Evolutionary conservation across 1,284 basidiomycete genomes (phyloP).

Genomic region (Sporisorium iseilematis-ciliati): DNA sequence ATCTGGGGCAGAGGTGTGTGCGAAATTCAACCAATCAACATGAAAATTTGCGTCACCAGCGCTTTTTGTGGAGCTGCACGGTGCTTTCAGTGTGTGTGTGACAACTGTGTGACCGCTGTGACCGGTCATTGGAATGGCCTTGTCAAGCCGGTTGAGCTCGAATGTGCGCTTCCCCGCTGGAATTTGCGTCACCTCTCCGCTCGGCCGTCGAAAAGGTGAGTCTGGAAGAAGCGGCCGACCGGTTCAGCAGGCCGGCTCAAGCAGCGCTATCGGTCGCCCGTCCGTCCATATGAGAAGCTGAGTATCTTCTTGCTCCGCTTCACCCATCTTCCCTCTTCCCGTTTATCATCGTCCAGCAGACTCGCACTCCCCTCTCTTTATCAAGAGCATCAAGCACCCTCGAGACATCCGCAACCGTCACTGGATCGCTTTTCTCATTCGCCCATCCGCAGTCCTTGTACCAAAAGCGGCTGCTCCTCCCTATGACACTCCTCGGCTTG

Average conservation of each 20-base stretch:
- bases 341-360: background rate
- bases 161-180: conserved; percentile 6
- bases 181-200: conserved; percentile 10
- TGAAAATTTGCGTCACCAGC: conserved; percentile 1
- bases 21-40: background rate
- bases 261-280: too few relatives aligned
- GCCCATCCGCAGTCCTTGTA: background rate
- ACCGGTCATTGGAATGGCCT: conserved; percentile 8
- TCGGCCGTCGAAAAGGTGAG: background rate
- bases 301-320: too few relatives aligned
- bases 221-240: conserved; percentile 4
- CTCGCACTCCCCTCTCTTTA: background rate
- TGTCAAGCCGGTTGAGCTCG: background rate
- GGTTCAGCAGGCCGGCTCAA: conserved; percentile 1
- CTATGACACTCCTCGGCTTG: conserved; percentile 46
- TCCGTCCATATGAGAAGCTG: too few relatives aligned
- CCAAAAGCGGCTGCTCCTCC: conserved; percentile 31
- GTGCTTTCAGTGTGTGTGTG: background rate
- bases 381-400: background rate
- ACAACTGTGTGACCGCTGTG: too few relatives aligned
- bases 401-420: background rate
- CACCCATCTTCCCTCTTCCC: too few relatives aligned
- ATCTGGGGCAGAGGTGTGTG: background rate
- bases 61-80: conserved; percentile 1
- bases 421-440: background rate